Evolutionary conservation across 352 stramenopile species (phyloP).

Genomic region (Phytophthora citrophthora): DNA sequence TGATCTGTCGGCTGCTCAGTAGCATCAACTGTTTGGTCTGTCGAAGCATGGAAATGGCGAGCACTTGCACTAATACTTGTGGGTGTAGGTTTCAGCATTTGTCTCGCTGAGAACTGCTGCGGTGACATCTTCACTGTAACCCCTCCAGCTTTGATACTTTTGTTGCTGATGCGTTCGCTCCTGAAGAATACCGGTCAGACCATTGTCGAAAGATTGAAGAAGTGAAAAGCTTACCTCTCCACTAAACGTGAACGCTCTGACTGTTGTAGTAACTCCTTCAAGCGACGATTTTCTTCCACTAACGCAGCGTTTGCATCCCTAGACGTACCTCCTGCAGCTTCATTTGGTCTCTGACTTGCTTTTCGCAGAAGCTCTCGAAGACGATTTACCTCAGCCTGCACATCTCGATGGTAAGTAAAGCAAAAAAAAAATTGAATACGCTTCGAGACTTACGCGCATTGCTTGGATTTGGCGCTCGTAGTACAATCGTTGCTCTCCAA

Average conservation of each 20-base stretch:
- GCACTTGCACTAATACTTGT: slow-evolving; percentile 3
- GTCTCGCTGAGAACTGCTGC: slow-evolving; percentile 34
- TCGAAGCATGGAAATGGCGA: slow-evolving; percentile 9
- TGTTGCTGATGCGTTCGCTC: slow-evolving; percentile 16
- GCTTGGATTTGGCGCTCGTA: slow-evolving; percentile 76
- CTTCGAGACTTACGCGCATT: slow-evolving; percentile 53
- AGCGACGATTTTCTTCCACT: slow-evolving; percentile 63
- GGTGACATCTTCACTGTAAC: slow-evolving; percentile 19
- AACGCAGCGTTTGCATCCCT: slow-evolving; percentile 51
- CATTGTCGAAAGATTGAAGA: background rate
- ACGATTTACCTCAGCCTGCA: slow-evolving; percentile 60
- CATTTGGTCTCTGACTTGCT: slow-evolving; percentile 33
- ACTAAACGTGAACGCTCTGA: slow-evolving; percentile 52
- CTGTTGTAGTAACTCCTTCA: slow-evolving; percentile 67
- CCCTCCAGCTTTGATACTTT: slow-evolving; percentile 9
- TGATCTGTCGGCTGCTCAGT: slow-evolving; percentile 33
- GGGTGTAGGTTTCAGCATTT: slow-evolving; percentile 24
- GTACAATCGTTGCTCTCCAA: slow-evolving; percentile 62
- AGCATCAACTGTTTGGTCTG: background rate
- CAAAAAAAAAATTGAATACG: background rate
- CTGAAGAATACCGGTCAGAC: slow-evolving; percentile 11
- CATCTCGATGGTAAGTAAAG: slow-evolving; percentile 2
- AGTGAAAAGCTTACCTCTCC: slow-evolving; percentile 41
- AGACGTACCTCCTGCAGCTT: slow-evolving; percentile 26
- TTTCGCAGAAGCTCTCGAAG: slow-evolving; percentile 59